Evolutionary conservation across 257 asterid species (phyloP), one percentile per base, ranked within the genome.

Genomic region (Coffea canephora): DNA sequence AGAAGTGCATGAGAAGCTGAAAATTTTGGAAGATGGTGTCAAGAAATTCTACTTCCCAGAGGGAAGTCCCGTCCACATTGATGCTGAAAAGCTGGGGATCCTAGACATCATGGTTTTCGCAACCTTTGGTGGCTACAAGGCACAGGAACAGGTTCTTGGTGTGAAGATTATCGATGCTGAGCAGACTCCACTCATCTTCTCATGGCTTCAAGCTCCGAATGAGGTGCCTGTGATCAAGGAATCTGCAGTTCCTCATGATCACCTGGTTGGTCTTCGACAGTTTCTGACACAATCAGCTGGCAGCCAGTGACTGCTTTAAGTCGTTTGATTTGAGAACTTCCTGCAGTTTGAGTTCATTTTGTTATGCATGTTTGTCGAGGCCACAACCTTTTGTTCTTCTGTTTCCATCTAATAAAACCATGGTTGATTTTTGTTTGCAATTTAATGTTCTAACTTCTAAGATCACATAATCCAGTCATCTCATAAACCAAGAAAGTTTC

Each of bases 11-110:
- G 87, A 81, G 76, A 84, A 75, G 61, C 76, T 84, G 1, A 41
- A 62, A 65, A 80, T 78, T 5, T 13, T 88, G 16, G 88, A 88
- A 86, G 84, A 80, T 10, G 89, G 86, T n/a, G 77, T 76, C 73
- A 79, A 39, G 62, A 83, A 74, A n/a, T 14, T 80, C 16, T 39
- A 39, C 43, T 69, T 78, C 27, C 83, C 84, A 18, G 85, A 45
- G 25, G 70, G 48, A 57, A 14, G 57, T 31, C 66, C 76, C 64
- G 43, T 39, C 43, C 77, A 79, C 1, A 71, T 23, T n/a, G 7
- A 13, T 34, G 36, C 45, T 57, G 78, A 84, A 23, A 82, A 73
- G 10, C 34, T 86, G 76, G 87, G 84, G 41, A 61, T 88, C 21
- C 23, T 84, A n/a, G 91, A 86, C 34, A 83, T 88, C 41, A 52